phyloP scores from a whole-genome alignment of 352 stramenopile genomes.

The Pythium brassicae region DNA sequence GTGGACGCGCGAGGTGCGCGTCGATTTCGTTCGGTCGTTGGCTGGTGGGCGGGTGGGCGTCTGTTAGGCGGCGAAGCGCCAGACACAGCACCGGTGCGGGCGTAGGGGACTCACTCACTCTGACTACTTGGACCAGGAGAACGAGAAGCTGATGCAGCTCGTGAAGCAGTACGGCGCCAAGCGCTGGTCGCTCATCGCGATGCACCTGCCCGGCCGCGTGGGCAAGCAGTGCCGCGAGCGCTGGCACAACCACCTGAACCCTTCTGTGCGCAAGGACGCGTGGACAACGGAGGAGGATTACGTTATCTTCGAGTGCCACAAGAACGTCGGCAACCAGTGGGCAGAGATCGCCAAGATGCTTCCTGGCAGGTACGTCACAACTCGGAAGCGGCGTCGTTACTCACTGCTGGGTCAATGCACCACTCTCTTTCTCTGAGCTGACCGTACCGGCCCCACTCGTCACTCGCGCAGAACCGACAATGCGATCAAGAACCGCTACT shows the following conservation, averaged over 20 bases:
- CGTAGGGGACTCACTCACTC: no score
- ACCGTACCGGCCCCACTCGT: no score
- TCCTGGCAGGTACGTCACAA: slow-evolving; percentile 44
- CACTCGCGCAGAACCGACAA: slow-evolving; percentile 68
- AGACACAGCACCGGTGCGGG: no score
- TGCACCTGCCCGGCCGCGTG: slow-evolving; percentile 82
- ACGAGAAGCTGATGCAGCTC: slow-evolving; percentile 84
- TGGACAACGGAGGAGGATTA: slow-evolving; percentile 90
- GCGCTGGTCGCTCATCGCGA: slow-evolving; percentile 87
- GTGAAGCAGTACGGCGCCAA: slow-evolving; percentile 89
- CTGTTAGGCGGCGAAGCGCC: no score
- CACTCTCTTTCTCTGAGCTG: no score
- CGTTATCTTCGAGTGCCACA: slow-evolving; percentile 88
- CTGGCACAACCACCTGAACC: slow-evolving; percentile 89
- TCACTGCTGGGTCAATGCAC: neutral
- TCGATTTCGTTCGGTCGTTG: no score
- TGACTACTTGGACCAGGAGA: slow-evolving; percentile 37
- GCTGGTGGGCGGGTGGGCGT: no score
- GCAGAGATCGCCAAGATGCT: slow-evolving; percentile 91
- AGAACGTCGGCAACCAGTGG: slow-evolving; percentile 91
- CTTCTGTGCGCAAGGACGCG: slow-evolving; percentile 82
- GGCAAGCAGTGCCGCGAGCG: slow-evolving; percentile 88
- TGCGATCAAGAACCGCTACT: slow-evolving; percentile 91
- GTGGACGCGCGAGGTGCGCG: slow-evolving; percentile 63
- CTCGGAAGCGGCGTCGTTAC: neutral